Base-by-base conservation (phyloP, 495 filamentous ascomycete species). In the Rhypophila decipiens region DNA sequence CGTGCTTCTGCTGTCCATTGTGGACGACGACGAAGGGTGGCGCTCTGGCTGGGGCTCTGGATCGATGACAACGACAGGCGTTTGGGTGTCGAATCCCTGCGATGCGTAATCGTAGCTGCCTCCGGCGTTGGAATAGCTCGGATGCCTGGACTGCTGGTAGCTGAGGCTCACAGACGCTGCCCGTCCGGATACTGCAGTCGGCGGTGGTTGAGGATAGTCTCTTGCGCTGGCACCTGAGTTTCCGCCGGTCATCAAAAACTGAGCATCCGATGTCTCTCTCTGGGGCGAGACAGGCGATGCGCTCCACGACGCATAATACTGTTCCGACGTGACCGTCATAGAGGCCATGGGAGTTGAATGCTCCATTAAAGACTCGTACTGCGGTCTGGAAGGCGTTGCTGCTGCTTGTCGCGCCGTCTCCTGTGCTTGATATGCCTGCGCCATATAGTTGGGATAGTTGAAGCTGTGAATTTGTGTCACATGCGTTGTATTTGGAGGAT, bases 371-470 rank as follows among this genome's bases (percentile, higher is more conserved):
- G 58, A 59, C 4, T 52, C 52, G 10, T 57, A 42, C 11, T 51
- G 50, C 0, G 50, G 47, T 0, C 48, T 13, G 7, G 27, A 31
- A 7, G 27, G 27, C 7, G 27, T 7, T 1, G 53, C 24, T 10
- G 46, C 23, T 9, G 51, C 42, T 4, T 19, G 11, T 18, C 51
- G 50, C 5, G 43, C 44, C 4, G 53, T 48, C 3, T 21, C 15
- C 23, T 53, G 47, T 7, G 49, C 45, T 8, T 52, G 59, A 23
- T 49, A 47, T 12, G 50, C 47, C 22, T 60, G 60, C 3, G 51
- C 47, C 4, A 51, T 61, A 44, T 61, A 64, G 54, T 46, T 49
- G 34, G 46, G 42, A 23, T 64, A 64, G 46, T 64, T 43, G 36
- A 59, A 53, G 41, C 51, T 42, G 24, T 48, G 41, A 34, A 57